phyloP scores from a whole-genome alignment of 2,329 filamentous ascomycete genomes.

The Penicillium sp. region DNA sequence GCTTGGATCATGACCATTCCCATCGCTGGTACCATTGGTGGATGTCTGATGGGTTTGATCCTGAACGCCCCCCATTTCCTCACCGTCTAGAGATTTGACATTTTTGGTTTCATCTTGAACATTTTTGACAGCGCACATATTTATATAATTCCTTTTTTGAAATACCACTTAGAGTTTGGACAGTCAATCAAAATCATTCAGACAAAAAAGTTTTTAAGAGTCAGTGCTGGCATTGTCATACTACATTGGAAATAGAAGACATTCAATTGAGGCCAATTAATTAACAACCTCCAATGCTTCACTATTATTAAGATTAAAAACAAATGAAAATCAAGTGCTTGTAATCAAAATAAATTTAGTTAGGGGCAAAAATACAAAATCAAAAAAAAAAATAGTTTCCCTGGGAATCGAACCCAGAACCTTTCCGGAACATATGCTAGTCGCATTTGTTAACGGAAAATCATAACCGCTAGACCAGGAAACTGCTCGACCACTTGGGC shows the following conservation, averaged over 20 bases:
- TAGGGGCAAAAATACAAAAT: background rate
- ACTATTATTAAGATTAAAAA: too few species aligned
- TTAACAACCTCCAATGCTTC: too few species aligned
- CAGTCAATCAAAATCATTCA: background rate
- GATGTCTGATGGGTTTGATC: constrained; percentile 53
- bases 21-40: constrained; percentile 59
- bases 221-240: background rate
- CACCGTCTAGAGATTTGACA: background rate
- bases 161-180: background rate
- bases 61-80: constrained; percentile 61
- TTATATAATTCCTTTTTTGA: background rate
- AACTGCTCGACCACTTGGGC: background rate
- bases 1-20: constrained; percentile 68
- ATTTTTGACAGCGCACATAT: background rate
- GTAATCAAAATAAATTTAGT: too few species aligned
- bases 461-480: constrained; percentile 13
- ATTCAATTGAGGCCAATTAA: background rate
- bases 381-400: constrained; percentile 7
- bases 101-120: background rate
- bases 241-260: background rate
- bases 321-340: too few species aligned
- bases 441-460: constrained; percentile 6
- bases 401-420: constrained; percentile 10
- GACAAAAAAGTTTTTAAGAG: too few species aligned
- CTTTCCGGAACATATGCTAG: constrained; percentile 3